A percentile compares a stretch with the other conserved stretches of the same genome.
These are phyloP conservation scores for Kluyveromyces sp. DNA, from an alignment of 1,139 yeast genomes.

Conservation along the genomic window DNA sequence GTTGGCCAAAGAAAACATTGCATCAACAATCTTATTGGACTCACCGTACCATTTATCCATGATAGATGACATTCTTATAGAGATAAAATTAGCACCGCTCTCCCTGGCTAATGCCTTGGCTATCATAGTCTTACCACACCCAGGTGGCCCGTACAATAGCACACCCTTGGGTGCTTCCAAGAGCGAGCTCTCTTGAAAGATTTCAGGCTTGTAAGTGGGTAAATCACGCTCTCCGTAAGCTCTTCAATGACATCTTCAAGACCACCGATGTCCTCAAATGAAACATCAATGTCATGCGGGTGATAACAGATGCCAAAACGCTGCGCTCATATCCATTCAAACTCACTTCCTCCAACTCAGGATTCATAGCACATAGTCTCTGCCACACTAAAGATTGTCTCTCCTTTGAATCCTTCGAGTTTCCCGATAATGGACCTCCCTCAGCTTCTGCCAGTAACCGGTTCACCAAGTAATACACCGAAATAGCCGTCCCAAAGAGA, in stretches of 20 bases:
- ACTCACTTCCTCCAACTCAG: conserved; percentile 45
- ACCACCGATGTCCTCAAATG: conserved; percentile 83
- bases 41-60: conserved; percentile 99
- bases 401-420: conserved; percentile 57
- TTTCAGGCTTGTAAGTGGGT: conserved; percentile 64
- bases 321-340: conserved; percentile 73
- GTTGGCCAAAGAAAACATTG: conserved; percentile 81
- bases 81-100: conserved; percentile 85
- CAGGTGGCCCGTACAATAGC: conserved; percentile 90
- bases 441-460: conserved; percentile 45
- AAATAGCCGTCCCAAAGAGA: conserved; percentile 74
- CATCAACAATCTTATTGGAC: conserved; percentile 88
- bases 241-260: conserved; percentile 75
- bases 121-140: conserved; percentile 96
- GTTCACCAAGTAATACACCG: conserved; percentile 63
- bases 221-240: conserved; percentile 75
- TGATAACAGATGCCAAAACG: conserved; percentile 67
- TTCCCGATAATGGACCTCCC: conserved; percentile 42
- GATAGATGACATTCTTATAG: conserved; percentile 86
- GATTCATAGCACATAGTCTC: conserved; percentile 50
- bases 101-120: conserved; percentile 94
- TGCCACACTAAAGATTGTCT: conserved; percentile 59
- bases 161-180: conserved; percentile 94
- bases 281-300: conserved; percentile 76
- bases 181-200: conserved; percentile 35